Conservation (phyloP, 2,329 filamentous ascomycete genomes). For the Calonectria pauciramosa region DNA sequence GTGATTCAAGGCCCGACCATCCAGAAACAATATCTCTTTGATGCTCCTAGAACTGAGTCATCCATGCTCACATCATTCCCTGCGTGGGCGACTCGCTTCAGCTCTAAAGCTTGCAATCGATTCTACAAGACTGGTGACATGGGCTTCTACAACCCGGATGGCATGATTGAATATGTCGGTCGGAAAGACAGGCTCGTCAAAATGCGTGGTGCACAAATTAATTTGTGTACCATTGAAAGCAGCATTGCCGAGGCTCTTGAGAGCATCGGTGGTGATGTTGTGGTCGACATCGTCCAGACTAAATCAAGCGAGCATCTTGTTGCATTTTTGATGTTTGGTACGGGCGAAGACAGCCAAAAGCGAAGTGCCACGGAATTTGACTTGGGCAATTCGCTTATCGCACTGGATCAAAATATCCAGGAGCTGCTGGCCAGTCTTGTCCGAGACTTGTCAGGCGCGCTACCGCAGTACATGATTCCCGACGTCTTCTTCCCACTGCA, state of each 20-base stretch:
- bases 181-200: constrained; percentile 40
- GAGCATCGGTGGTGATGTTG: neutral
- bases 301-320: neutral
- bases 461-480: constrained; percentile 10
- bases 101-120: constrained; percentile 3
- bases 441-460: neutral
- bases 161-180: constrained; percentile 57
- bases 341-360: neutral
- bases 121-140: constrained; percentile 44
- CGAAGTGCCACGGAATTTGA: neutral
- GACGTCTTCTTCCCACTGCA: neutral
- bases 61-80: constrained; percentile 48
- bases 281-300: neutral
- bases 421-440: neutral
- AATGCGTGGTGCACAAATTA: neutral
- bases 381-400: neutral
- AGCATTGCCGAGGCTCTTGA: neutral
- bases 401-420: neutral
- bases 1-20: constrained; percentile 46
- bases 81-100: constrained; percentile 33
- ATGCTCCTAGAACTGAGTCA: constrained; percentile 37
- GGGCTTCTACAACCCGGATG: constrained; percentile 47
- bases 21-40: constrained; percentile 40
- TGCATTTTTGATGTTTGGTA: neutral
- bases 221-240: neutral